These are phyloP conservation scores for Cordyceps fumosorosea DNA, from an alignment of 2,329 filamentous ascomycete genomes.

Conservation along the genomic window DNA sequence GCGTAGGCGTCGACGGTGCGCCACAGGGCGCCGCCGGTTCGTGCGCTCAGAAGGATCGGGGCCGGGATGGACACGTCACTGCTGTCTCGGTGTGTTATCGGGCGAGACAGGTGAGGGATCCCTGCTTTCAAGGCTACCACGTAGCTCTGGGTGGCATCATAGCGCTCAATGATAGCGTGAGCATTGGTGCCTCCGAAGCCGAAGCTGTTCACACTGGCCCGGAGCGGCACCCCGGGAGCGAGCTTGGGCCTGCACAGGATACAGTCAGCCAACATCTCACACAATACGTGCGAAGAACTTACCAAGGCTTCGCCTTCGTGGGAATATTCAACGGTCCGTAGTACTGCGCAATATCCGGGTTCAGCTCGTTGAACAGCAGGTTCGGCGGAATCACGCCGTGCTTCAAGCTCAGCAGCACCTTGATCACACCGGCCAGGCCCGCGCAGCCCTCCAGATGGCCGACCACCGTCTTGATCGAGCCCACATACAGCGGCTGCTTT, in stretches of 20 bases:
- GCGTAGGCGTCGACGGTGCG: not conserved
- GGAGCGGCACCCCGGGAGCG: not conserved
- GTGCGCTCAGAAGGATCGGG: not conserved
- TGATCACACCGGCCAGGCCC: slow-evolving; percentile 41
- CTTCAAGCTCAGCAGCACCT: slow-evolving; percentile 39
- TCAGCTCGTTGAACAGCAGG: slow-evolving; percentile 38
- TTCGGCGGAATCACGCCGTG: slow-evolving; percentile 39
- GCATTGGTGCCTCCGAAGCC: slow-evolving; percentile 38
- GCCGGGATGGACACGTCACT: not conserved
- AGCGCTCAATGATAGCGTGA: slow-evolving; percentile 22
- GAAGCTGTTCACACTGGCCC: slow-evolving; percentile 36
- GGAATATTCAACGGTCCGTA: slow-evolving; percentile 15
- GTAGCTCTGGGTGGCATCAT: slow-evolving; percentile 7
- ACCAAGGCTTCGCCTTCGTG: not conserved
- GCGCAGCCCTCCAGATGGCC: slow-evolving; percentile 42
- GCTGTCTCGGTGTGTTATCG: not conserved
- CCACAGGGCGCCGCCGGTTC: not conserved
- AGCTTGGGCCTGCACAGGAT: not conserved
- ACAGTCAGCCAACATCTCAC: not conserved
- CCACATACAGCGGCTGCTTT: slow-evolving; percentile 25
- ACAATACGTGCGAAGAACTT: not conserved
- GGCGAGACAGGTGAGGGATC: not conserved
- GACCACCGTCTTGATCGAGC: slow-evolving; percentile 40
- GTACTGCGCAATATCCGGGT: slow-evolving; percentile 30
- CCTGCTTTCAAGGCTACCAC: not conserved